phyloP scores from a whole-genome alignment of 148 eudicot genomes.

The Chenopodium formosanum region DNA sequence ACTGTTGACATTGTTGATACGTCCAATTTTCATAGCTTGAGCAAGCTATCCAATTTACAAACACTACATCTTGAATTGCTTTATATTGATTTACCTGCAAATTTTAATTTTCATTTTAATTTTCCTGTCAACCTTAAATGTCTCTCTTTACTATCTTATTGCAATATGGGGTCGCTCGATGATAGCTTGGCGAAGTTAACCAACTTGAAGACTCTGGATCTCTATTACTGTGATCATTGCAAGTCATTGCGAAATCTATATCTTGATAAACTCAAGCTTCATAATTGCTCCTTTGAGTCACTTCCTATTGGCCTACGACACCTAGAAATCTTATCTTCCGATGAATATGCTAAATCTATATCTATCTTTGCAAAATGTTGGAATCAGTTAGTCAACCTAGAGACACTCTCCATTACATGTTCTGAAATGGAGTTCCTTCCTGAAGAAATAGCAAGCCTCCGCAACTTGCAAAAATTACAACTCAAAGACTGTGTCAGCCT shows the following conservation, averaged over 20 bases:
- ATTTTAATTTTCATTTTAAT: background rate
- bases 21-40: background rate
- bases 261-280: background rate
- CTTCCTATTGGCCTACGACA: background rate
- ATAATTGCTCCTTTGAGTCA: background rate
- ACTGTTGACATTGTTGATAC: rapidly evolving
- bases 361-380: background rate
- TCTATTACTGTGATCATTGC: background rate
- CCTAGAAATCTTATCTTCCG: background rate
- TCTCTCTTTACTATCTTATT: background rate
- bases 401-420: background rate
- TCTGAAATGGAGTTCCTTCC: background rate
- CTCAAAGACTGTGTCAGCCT: constrained; percentile 2
- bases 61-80: background rate
- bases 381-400: background rate
- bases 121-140: background rate
- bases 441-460: background rate
- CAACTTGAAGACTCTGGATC: background rate
- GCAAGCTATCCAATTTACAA: background rate
- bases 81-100: rapidly evolving
- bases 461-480: background rate
- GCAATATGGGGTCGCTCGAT: background rate
- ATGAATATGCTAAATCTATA: no score
- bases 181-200: background rate
- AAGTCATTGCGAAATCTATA: background rate